Conservation (phyloP, 441 rosid genomes). For the Isatis lusitanica region DNA sequence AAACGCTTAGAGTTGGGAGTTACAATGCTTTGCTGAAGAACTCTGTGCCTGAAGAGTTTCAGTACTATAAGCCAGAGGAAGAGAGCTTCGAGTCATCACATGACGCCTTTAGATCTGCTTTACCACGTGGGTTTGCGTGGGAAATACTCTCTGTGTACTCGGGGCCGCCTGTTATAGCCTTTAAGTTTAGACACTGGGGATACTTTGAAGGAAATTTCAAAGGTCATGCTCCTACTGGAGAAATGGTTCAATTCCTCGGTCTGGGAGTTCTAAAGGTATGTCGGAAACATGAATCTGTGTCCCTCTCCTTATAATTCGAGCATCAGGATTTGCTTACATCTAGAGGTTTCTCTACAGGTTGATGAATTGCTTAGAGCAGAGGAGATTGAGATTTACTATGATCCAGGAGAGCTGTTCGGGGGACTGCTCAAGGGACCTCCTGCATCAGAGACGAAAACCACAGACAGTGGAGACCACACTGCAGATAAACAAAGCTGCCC, state of each 20-base stretch:
- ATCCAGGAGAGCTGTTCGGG: slow-evolving; percentile 71
- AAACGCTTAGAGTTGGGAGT: slow-evolving; percentile 58
- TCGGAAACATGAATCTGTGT: slow-evolving; percentile 1
- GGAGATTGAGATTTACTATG: slow-evolving; percentile 63
- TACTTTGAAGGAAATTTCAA: slow-evolving; percentile 73
- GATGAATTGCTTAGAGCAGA: slow-evolving; percentile 64
- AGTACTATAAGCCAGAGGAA: slow-evolving; percentile 61
- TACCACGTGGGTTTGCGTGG: slow-evolving; percentile 86
- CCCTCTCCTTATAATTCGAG: background rate
- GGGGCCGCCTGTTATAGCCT: slow-evolving; percentile 60
- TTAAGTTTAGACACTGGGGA: slow-evolving; percentile 91
- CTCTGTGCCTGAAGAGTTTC: slow-evolving; percentile 58
- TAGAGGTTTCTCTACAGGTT: slow-evolving; percentile 42
- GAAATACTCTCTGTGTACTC: slow-evolving; percentile 63
- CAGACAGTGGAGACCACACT: slow-evolving; percentile 25
- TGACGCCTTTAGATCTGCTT: slow-evolving; percentile 56
- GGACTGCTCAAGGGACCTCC: slow-evolving; percentile 56
- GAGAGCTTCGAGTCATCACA: slow-evolving; percentile 79
- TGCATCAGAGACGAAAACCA: slow-evolving; percentile 30
- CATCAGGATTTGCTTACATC: slow-evolving; percentile 30
- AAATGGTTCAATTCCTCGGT: slow-evolving; percentile 54
- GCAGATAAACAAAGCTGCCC: slow-evolving; percentile 37
- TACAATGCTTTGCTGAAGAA: slow-evolving; percentile 68
- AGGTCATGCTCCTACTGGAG: slow-evolving; percentile 71
- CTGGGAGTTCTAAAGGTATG: slow-evolving; percentile 53